phyloP scores from a whole-genome alignment of 2,329 filamentous ascomycete genomes.

The Fusarium albosuccineum region DNA sequence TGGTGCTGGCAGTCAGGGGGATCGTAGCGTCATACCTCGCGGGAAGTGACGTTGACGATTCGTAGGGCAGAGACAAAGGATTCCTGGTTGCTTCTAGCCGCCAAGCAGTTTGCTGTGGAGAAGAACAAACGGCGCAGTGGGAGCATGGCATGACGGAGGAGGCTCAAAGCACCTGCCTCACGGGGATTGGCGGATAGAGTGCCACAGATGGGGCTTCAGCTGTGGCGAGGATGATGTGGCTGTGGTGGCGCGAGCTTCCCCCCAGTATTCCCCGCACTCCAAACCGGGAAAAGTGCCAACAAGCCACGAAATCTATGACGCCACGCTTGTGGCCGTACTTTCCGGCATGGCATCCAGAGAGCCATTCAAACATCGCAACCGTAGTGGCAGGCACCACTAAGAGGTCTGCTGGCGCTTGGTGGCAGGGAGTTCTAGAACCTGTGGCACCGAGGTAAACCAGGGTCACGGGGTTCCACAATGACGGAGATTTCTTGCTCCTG shows the following conservation, averaged over 20 bases:
- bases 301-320: constrained; percentile 32
- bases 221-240: constrained; percentile 39
- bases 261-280: constrained; percentile 32
- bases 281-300: constrained; percentile 31
- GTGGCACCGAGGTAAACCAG: constrained; percentile 17
- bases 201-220: constrained; percentile 24
- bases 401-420: neutral
- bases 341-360: constrained; percentile 4
- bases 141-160: constrained; percentile 35
- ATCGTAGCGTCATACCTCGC: constrained; percentile 42
- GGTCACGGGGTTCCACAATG: constrained; percentile 36
- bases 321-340: constrained; percentile 31
- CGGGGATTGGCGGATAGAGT: constrained; percentile 3
- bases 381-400: neutral
- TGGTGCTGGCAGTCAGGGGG: constrained; percentile 17
- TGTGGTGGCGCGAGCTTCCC: constrained; percentile 45
- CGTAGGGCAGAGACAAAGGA: constrained; percentile 26
- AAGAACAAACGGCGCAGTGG: neutral
- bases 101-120: constrained; percentile 42
- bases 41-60: constrained; percentile 45
- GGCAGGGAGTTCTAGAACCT: constrained; percentile 35
- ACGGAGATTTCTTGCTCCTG: constrained; percentile 28
- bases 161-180: constrained; percentile 21
- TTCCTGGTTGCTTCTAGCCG: constrained; percentile 25
- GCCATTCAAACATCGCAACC: constrained; percentile 20